These are phyloP conservation scores for Phaeotremella fagi DNA, from an alignment of 768 basidiomycete genomes.

Conservation along the genomic window DNA sequence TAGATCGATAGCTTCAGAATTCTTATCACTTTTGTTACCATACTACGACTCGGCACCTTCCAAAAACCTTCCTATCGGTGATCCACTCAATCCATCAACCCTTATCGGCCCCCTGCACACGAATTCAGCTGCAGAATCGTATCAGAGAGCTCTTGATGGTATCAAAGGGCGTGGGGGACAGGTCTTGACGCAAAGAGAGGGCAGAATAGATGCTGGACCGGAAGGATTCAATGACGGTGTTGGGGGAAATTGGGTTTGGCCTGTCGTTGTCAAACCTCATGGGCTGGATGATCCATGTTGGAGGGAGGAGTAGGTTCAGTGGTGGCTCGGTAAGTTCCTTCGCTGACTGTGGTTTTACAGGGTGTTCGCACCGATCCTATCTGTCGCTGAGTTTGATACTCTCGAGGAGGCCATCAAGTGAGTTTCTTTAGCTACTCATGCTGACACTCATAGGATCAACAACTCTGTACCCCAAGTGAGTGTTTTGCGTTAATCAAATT, in stretches of 20 bases:
- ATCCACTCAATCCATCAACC: slow-evolving; percentile 69
- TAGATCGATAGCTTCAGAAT: slow-evolving; percentile 66
- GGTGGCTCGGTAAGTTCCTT: no score
- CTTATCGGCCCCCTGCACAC: slow-evolving; percentile 85
- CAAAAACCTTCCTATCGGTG: slow-evolving; percentile 58
- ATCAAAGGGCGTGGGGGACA: slow-evolving; percentile 66
- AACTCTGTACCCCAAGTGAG: slow-evolving; percentile 38
- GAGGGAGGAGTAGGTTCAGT: slow-evolving; percentile 24
- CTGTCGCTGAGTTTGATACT: slow-evolving; percentile 74
- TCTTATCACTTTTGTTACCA: slow-evolving; percentile 67
- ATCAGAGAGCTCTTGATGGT: slow-evolving; percentile 59
- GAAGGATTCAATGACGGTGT: slow-evolving; percentile 51
- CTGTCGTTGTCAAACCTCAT: slow-evolving; percentile 47
- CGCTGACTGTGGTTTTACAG: background rate
- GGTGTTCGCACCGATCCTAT: slow-evolving; percentile 80
- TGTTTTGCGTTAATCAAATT: background rate
- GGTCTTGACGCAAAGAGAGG: slow-evolving; percentile 57
- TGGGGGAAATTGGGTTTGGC: slow-evolving; percentile 81
- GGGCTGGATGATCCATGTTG: slow-evolving; percentile 34
- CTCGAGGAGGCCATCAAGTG: slow-evolving; percentile 56
- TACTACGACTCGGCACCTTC: slow-evolving; percentile 59
- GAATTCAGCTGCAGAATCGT: slow-evolving; percentile 62
- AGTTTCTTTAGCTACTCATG: slow-evolving; percentile 3
- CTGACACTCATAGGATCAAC: slow-evolving; percentile 23
- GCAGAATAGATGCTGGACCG: slow-evolving; percentile 54